Evolutionary conservation across 2,329 filamentous ascomycete species (phyloP).

Genomic region (Monilinia fructigena): DNA sequence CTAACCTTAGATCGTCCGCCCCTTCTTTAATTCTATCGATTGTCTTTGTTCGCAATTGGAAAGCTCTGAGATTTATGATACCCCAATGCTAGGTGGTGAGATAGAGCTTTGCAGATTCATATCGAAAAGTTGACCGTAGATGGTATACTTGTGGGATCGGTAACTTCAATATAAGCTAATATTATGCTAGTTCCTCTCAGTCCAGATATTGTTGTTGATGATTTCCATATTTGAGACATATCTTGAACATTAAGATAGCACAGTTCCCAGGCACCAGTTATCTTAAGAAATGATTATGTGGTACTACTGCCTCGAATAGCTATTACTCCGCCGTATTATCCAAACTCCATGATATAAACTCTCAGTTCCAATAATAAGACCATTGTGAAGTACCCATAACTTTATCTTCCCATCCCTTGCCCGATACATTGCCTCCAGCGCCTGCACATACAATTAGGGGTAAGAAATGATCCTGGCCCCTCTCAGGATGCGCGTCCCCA

Average conservation of each 20-base stretch:
- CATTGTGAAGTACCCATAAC: conserved; percentile 28
- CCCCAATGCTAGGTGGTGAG: too few relatives aligned
- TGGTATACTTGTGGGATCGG: neutral
- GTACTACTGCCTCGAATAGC: too few relatives aligned
- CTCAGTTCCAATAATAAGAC: conserved; percentile 33
- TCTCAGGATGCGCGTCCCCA: conserved; percentile 58
- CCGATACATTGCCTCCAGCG: conserved; percentile 51
- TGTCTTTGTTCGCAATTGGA: too few relatives aligned
- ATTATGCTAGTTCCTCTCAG: neutral
- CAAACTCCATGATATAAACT: neutral
- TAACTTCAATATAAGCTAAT: neutral
- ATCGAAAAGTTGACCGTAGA: neutral
- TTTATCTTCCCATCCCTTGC: conserved; percentile 34
- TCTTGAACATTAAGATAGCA: neutral
- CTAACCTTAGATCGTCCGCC: too few relatives aligned
- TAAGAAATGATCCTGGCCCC: conserved; percentile 57
- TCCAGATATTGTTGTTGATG: neutral
- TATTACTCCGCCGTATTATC: neutral
- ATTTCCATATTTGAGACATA: neutral
- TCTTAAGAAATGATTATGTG: too few relatives aligned
- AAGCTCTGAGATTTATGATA: too few relatives aligned
- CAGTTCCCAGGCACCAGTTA: neutral
- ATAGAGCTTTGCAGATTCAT: too few relatives aligned
- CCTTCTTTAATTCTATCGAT: too few relatives aligned
- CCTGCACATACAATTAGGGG: conserved; percentile 59